phyloP scores from a whole-genome alignment of 371 early-diverging fungal species.

The Choanephora cucurbitarum region DNA sequence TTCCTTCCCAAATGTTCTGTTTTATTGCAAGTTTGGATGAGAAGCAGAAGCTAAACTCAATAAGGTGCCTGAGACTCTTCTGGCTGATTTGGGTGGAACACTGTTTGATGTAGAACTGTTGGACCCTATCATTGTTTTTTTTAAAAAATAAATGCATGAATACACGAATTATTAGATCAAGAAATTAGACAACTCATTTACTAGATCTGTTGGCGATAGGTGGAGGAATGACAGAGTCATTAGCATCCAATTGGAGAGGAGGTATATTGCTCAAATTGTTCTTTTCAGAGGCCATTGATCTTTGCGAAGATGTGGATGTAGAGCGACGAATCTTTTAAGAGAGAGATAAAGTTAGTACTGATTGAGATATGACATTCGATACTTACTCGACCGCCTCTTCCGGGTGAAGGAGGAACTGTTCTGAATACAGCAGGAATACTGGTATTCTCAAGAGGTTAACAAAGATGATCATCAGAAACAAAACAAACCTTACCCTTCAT shows the following conservation, averaged over 20 bases:
- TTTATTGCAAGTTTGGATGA: constrained; percentile 14
- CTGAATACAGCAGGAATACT: constrained; percentile 50
- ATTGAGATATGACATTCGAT: background rate
- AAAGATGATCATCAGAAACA: background rate
- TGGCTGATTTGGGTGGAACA: constrained; percentile 27
- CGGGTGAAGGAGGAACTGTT: constrained; percentile 51
- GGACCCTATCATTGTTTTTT: constrained; percentile 26
- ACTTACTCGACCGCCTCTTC: constrained; percentile 45
- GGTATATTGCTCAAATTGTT: constrained; percentile 36
- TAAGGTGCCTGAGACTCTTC: constrained; percentile 44
- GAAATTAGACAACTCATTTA: constrained; percentile 2
- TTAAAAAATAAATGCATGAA: background rate
- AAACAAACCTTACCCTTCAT: constrained; percentile 49
- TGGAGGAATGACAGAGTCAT: constrained; percentile 13
- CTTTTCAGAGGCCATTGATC: constrained; percentile 47
- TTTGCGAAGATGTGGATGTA: constrained; percentile 53
- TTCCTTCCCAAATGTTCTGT: too few species aligned
- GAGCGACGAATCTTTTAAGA: constrained; percentile 38
- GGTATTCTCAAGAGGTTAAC: background rate
- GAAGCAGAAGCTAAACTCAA: constrained; percentile 39
- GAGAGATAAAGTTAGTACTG: background rate
- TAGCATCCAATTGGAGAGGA: constrained; percentile 44
- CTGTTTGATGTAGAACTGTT: constrained; percentile 36
- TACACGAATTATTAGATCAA: background rate
- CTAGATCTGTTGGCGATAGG: constrained; percentile 21